Base-by-base conservation (phyloP, 495 filamentous ascomycete species). In the Lichenothelia convexa region DNA sequence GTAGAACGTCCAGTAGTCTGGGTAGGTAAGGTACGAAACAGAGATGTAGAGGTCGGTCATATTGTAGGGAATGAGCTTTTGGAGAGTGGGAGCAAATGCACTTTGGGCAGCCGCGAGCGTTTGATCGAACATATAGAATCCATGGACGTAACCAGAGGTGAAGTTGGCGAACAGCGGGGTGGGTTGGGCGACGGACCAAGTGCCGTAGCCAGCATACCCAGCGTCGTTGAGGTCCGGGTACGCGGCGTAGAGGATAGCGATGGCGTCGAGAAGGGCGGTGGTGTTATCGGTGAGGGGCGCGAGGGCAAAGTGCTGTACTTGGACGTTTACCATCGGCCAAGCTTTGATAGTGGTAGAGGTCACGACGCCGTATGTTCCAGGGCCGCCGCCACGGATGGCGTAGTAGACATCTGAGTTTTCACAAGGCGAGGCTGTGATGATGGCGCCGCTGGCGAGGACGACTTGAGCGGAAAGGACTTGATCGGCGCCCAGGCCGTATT, bases 1-100 rank as follows among this genome's bases (percentile, higher is more conserved):
- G 43, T 61, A 63, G 40, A 56, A 61, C 4, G 44, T 41, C 5
- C 34, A 22, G 36, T 60, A 61, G 4, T 46, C 51, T 17, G 49
- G 49, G 32, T 56, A 61, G 31, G 54, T 30, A 24, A 42, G 45
- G 42, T 57, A 55, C 2, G 30, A 37, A 1, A 41, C 48, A 12
- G 50, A 44, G n/a, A 61, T 35, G 32, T 38, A 45, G 4, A 60
- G 48, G 13, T 30, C 43, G 9, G 41, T 50, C 26, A 43, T 38
- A 26, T 57, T 53, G 38, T 55, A 53, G 8, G 38, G 34, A 8
- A 40, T 13, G 17, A 60, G 38, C 19, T 42, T 45, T 0, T 43
- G 16, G 8, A 49, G 34, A 6, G 51, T 27, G 0, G 57, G 43
- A 5, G 38, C 43, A 18, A 59, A 54, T 0, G 46, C 32, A 1